Evolutionary conservation across 2,329 filamentous ascomycete species (phyloP).

Genomic region (Trichophyton simii): DNA sequence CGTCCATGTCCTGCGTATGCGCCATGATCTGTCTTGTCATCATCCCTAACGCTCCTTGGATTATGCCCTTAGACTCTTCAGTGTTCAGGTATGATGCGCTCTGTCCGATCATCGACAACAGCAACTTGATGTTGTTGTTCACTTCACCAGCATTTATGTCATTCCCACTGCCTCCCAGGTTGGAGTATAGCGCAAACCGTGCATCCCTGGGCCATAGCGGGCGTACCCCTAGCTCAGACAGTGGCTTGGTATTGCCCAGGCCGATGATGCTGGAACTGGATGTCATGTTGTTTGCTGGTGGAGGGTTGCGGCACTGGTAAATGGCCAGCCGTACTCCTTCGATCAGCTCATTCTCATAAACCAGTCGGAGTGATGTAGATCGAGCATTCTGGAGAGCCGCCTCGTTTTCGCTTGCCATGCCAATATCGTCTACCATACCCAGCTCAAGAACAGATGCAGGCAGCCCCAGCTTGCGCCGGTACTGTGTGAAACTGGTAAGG

Average conservation of each 20-base stretch:
- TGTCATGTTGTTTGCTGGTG: background rate
- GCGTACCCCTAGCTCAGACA: background rate
- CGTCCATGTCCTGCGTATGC: slow-evolving; percentile 2
- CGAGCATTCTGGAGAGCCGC: slow-evolving; percentile 8
- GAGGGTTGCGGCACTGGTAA: background rate
- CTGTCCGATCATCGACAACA: background rate
- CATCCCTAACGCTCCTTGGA: slow-evolving; percentile 11
- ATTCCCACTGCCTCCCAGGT: background rate
- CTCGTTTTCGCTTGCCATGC: background rate
- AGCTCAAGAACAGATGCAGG: slow-evolving; percentile 4
- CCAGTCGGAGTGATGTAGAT: background rate
- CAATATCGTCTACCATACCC: slow-evolving; percentile 1
- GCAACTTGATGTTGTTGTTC: background rate
- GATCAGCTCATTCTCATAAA: slow-evolving; percentile 1
- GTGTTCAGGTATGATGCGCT: background rate
- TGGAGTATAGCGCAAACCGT: background rate
- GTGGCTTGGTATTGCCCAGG: background rate
- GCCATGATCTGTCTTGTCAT: slow-evolving; percentile 4
- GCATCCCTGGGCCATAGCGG: background rate
- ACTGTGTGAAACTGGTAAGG: slow-evolving; percentile 9
- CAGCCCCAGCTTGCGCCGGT: slow-evolving; percentile 10
- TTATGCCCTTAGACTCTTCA: background rate
- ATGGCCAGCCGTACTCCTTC: slow-evolving; percentile 3
- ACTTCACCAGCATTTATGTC: background rate
- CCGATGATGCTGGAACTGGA: background rate